Percentiles rank a stretch among this genome's conserved stretches.
Evolutionary conservation across 2,329 filamentous ascomycete species (phyloP).

Genomic region (Colletotrichum orchidophilum): DNA sequence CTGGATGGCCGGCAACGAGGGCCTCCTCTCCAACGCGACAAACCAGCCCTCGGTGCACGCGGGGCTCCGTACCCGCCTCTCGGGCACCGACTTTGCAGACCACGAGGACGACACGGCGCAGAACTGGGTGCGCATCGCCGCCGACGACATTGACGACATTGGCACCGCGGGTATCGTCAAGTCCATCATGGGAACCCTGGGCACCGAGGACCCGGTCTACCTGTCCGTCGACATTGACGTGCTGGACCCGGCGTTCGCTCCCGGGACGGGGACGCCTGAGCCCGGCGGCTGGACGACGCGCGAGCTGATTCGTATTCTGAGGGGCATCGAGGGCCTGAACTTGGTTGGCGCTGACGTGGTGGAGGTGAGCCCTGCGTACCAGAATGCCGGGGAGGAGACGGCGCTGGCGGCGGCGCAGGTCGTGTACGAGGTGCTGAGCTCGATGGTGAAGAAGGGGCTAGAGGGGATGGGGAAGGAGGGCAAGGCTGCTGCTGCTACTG

Average conservation of each 20-base stretch:
- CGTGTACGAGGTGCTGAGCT: conserved; percentile 85
- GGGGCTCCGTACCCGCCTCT: conserved; percentile 81
- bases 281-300: conserved; percentile 91
- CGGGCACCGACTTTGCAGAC: conserved; percentile 70
- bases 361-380: conserved; percentile 87
- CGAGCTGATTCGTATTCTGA: conserved; percentile 84
- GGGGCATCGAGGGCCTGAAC: conserved; percentile 84
- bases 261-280: conserved; percentile 88
- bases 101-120: conserved; percentile 78
- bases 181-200: conserved; percentile 76
- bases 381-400: conserved; percentile 82
- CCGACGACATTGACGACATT: conserved; percentile 88
- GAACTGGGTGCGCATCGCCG: conserved; percentile 82
- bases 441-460: conserved; percentile 68
- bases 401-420: conserved; percentile 86
- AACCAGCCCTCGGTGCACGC: conserved; percentile 81
- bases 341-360: conserved; percentile 91
- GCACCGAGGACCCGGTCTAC: conserved; percentile 81
- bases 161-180: conserved; percentile 76
- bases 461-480: conserved; percentile 48
- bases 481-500: conserved; percentile 33
- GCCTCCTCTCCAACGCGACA: conserved; percentile 76
- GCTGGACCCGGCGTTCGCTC: conserved; percentile 53
- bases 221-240: conserved; percentile 64
- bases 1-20: conserved; percentile 85